These are phyloP conservation scores for Ceratocystis cacaofunesta DNA, from an alignment of 2,329 filamentous ascomycete species.

Conservation along the genomic window DNA sequence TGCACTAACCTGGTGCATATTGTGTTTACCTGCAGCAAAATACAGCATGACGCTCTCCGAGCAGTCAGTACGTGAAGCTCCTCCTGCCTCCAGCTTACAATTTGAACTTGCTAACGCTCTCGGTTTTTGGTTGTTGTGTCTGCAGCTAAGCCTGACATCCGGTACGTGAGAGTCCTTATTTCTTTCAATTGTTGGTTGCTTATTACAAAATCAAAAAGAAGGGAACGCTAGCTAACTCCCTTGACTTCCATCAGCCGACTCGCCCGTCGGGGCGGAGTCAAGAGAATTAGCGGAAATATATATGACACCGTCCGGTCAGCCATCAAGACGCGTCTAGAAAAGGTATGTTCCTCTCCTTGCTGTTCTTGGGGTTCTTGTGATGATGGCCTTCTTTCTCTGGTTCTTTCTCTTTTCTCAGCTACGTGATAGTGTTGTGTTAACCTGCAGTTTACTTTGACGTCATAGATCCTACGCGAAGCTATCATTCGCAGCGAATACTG, in stretches of 20 bases:
- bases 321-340: conserved; percentile 34
- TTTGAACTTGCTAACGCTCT: conserved; percentile 16
- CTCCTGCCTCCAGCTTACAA: background rate
- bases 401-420: background rate
- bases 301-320: conserved; percentile 46
- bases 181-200: background rate
- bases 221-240: background rate
- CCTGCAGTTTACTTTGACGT: background rate
- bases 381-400: background rate
- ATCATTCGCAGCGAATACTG: conserved; percentile 39
- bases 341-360: conserved; percentile 25
- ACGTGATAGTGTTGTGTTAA: background rate
- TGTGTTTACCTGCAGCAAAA: no score
- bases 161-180: conserved; percentile 26
- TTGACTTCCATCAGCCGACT: conserved; percentile 37
- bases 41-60: no score
- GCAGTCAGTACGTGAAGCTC: background rate
- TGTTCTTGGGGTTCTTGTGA: no score
- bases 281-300: conserved; percentile 50
- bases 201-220: background rate
- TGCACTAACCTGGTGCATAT: no score
- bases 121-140: conserved; percentile 16
- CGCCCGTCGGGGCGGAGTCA: conserved; percentile 62
- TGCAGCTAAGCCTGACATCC: conserved; percentile 39
- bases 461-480: conserved; percentile 37